Evolutionary conservation across 1,139 yeast genomes (phyloP).

Genomic region (Williopsis jadinii): DNA sequence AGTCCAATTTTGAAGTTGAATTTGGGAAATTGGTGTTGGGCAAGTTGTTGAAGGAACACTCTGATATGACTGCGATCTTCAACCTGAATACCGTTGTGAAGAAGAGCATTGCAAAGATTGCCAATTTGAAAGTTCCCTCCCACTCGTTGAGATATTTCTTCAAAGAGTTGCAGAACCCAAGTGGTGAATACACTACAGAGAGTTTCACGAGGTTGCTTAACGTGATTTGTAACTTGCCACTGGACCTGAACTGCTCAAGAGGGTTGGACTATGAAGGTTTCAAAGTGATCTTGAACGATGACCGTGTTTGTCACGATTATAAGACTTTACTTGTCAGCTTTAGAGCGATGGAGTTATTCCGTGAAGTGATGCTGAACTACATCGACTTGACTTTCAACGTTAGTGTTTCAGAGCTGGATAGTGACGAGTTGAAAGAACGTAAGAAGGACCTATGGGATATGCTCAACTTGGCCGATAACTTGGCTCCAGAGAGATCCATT

Average conservation of each 20-base stretch:
- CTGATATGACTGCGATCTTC: conserved; percentile 14
- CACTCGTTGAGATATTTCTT: conserved; percentile 17
- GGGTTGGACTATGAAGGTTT: conserved; percentile 19
- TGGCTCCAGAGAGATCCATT: conserved; percentile 21
- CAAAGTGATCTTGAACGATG: conserved; percentile 16
- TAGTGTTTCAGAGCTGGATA: conserved; percentile 12
- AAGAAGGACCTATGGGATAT: conserved; percentile 24
- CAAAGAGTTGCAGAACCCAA: conserved; percentile 17
- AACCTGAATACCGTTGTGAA: conserved; percentile 11
- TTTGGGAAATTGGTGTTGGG: conserved; percentile 19
- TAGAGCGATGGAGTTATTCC: conserved; percentile 24
- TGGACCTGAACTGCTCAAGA: conserved; percentile 18
- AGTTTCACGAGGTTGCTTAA: conserved; percentile 18
- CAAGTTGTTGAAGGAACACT: conserved; percentile 15
- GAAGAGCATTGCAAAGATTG: conserved; percentile 14
- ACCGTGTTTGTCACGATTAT: conserved; percentile 18
- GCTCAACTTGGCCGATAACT: conserved; percentile 20
- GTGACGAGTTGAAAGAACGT: conserved; percentile 16
- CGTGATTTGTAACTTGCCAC: conserved; percentile 13
- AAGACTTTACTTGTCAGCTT: conserved; percentile 20
- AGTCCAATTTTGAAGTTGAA: conserved; percentile 19
- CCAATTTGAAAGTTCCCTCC: conserved; percentile 17
- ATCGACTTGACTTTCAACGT: conserved; percentile 22
- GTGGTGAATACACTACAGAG: conserved; percentile 11
- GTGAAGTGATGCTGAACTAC: conserved; percentile 23